These are phyloP conservation scores for Podaxis sp. DNA, from an alignment of 768 basidiomycete genomes.

Conservation along the genomic window DNA sequence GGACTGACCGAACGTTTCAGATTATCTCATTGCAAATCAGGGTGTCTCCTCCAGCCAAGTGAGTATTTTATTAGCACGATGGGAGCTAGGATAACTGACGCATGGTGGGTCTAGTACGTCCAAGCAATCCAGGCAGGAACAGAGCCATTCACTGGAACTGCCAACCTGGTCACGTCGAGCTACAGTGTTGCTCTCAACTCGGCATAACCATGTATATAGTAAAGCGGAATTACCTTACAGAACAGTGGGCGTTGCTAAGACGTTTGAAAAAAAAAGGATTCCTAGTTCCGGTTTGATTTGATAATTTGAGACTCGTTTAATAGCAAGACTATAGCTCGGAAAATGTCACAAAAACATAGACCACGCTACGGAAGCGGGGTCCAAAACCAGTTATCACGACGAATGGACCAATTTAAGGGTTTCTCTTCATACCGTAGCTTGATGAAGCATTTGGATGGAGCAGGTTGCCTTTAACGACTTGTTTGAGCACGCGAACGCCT, in stretches of 20 bases:
- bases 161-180: constrained; percentile 37
- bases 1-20: constrained; percentile 23
- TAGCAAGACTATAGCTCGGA: no score
- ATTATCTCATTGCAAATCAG: constrained; percentile 42
- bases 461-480: constrained; percentile 14
- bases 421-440: constrained; percentile 36
- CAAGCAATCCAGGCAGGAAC: constrained; percentile 56
- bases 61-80: constrained; percentile 3
- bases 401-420: constrained; percentile 24
- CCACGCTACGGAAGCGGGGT: not conserved
- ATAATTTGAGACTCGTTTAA: no score
- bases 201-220: not conserved
- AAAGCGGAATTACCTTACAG: not conserved
- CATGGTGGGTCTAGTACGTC: constrained; percentile 34
- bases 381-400: not conserved
- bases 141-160: constrained; percentile 52
- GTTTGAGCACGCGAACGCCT: constrained; percentile 16
- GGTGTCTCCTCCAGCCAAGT: constrained; percentile 50
- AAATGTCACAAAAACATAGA: no score
- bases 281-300: no score
- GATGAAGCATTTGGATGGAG: constrained; percentile 41
- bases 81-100: not conserved
- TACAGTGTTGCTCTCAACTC: constrained; percentile 17
- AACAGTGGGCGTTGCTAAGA: not conserved
- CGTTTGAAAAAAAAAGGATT: not conserved